These are phyloP conservation scores for Lactarius hatsudake DNA, from an alignment of 768 basidiomycete species.

Conservation along the genomic window DNA sequence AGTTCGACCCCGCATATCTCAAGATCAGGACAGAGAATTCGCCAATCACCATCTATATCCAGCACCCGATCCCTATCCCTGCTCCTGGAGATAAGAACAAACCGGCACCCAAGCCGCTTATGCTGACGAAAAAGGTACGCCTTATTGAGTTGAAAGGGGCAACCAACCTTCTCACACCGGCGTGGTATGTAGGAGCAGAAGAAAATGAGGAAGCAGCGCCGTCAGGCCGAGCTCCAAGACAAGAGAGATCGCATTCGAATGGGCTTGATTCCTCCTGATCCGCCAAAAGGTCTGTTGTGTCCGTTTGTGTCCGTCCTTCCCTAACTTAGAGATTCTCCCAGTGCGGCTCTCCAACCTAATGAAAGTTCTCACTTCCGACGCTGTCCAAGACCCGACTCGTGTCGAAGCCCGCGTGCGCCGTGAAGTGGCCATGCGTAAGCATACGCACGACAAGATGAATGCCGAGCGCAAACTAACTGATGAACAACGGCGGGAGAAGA, in stretches of 20 bases:
- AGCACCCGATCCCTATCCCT: conserved; percentile 96
- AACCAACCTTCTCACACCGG: conserved; percentile 5
- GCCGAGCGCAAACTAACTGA: conserved; percentile 87
- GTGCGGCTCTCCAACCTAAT: conserved; percentile 94
- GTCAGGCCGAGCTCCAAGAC: conserved; percentile 88
- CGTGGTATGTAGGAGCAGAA: conserved; percentile 67
- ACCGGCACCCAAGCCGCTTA: conserved; percentile 75
- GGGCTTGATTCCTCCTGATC: conserved; percentile 92
- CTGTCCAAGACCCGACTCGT: conserved; percentile 95
- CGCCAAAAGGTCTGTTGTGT: conserved; percentile 74
- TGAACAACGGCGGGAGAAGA: conserved; percentile 85
- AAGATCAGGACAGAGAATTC: conserved; percentile 66
- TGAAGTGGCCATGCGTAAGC: conserved; percentile 88
- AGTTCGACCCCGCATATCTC: conserved; percentile 50
- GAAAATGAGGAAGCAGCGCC: conserved; percentile 90
- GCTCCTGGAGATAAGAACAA: conserved; percentile 85
- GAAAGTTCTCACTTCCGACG: conserved; percentile 96
- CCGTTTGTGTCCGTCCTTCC: not conserved
- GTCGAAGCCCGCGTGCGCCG: conserved; percentile 93
- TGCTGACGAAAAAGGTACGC: conserved; percentile 84
- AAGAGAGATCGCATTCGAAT: conserved; percentile 93
- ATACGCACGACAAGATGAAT: conserved; percentile 92
- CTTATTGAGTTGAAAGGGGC: not conserved
- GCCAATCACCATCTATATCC: conserved; percentile 86
- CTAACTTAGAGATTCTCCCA: conserved; percentile 33